Base-by-base conservation (phyloP, 2,329 filamentous ascomycete genomes). In the Gyromitra esculenta region DNA sequence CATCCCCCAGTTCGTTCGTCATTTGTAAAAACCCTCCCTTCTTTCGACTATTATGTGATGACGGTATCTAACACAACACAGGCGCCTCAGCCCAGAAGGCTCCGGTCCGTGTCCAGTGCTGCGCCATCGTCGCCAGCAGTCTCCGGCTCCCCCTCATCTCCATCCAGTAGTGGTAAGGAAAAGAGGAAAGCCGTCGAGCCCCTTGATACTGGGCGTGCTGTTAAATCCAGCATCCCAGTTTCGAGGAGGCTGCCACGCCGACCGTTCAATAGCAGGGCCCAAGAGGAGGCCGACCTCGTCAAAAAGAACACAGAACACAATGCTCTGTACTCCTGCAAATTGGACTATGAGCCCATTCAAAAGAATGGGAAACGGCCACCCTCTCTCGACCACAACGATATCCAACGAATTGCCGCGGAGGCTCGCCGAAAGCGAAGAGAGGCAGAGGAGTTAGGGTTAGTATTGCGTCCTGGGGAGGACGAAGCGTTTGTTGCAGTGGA, bases 211-310 rank as follows among this genome's bases (percentile, higher is more conserved):
- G 65, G 66, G 35, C 71, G 71, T 37, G 43, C 31, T 25, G 13
- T 9, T 43, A 75, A 75, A 59, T 75, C 72, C 4, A 75, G 68
- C n/a, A 75, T 75, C 13, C 72, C 72, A 3, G 50, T 75, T 41
- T 74, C 71, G 45, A 68, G 54, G 45, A 74, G 64, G 31, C 37
- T 60, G 11, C 41, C 43, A 6, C 66, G 66, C 3, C 62, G 43
- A 6, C 65, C 64, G 5, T 37, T 59, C 59, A 57, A 50, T n/a
- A 54, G 31, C n/a, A 48, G 41, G 9, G 37, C 43, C 45, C 60
- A 57, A 65, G 52, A 57, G 18, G 60, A 66, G 31, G 60, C 52
- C n/a, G 50, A 43, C 21, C 67, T 75, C 25, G 50, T 69, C 13
- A 57, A 48, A 41, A 69, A 63, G n/a, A 69, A 75, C 31, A 75